Conservation (phyloP, 306 rosid genomes). For the Lathyrus tuberosus region DNA sequence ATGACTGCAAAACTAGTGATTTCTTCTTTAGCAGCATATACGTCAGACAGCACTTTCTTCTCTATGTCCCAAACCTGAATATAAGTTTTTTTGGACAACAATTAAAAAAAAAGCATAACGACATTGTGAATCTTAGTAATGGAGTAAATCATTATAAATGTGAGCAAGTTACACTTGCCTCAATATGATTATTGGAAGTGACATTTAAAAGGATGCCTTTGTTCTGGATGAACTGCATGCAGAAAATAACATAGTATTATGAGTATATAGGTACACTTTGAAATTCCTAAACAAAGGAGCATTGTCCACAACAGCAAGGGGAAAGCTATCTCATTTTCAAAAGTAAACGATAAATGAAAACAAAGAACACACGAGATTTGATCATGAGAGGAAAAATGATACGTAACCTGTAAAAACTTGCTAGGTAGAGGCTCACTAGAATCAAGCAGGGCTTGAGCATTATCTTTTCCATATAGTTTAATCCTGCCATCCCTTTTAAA, state of each 20-base stretch:
- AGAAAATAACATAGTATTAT: conserved; percentile 33
- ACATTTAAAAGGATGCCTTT: conserved; percentile 74
- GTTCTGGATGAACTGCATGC: conserved; percentile 73
- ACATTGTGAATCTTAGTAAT: background rate
- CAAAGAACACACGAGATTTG: background rate
- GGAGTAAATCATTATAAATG: conserved; percentile 1
- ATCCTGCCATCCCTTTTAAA: conserved; percentile 76
- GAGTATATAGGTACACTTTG: conserved; percentile 7
- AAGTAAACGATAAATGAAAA: background rate
- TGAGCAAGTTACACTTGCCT: conserved; percentile 59
- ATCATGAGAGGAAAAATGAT: conserved; percentile 16
- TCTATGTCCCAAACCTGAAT: conserved; percentile 88
- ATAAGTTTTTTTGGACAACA: conserved; percentile 27
- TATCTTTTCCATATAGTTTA: conserved; percentile 78
- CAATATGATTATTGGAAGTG: conserved; percentile 67
- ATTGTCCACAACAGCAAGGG: conserved; percentile 9
- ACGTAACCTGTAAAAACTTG: conserved; percentile 78
- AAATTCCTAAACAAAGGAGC: conserved; percentile 7
- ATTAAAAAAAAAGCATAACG: background rate
- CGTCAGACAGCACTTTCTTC: conserved; percentile 57
- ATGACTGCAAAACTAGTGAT: conserved; percentile 64
- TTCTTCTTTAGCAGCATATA: conserved; percentile 54
- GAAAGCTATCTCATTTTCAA: conserved; percentile 18
- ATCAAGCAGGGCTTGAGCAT: conserved; percentile 76
- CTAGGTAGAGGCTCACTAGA: conserved; percentile 65